These are phyloP conservation scores for Candida sp. DNA, from an alignment of 1,139 yeast genomes.

Conservation along the genomic window DNA sequence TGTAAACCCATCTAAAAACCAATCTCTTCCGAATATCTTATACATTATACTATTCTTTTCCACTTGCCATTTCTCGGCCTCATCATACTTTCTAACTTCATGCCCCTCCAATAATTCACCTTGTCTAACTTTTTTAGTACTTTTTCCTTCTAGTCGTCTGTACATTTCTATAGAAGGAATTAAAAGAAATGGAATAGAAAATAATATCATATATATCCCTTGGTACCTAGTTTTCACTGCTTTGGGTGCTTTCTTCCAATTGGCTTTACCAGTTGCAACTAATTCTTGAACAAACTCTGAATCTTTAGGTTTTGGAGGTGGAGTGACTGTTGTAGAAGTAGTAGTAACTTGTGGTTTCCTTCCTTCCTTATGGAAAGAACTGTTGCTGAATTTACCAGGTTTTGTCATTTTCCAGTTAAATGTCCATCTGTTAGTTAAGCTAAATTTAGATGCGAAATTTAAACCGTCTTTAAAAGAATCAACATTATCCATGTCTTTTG, in stretches of 20 bases:
- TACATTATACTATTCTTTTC: slow-evolving; percentile 38
- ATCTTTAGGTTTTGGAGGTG: slow-evolving; percentile 16
- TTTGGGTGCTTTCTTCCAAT: slow-evolving; percentile 46
- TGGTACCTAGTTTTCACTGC: slow-evolving; percentile 36
- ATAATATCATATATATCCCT: slow-evolving; percentile 36
- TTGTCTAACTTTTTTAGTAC: slow-evolving; percentile 39
- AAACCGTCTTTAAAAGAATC: neutral
- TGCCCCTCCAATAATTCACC: slow-evolving; percentile 38
- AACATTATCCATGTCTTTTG: neutral
- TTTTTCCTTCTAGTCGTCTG: slow-evolving; percentile 38
- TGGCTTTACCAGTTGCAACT: slow-evolving; percentile 38
- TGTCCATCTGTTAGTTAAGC: too few species aligned
- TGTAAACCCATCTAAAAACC: slow-evolving; percentile 45
- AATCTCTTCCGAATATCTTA: slow-evolving; percentile 40
- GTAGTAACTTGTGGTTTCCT: slow-evolving; percentile 7
- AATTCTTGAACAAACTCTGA: slow-evolving; percentile 34
- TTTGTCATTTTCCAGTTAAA: neutral
- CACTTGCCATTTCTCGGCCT: slow-evolving; percentile 38
- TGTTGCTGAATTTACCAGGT: slow-evolving; percentile 1
- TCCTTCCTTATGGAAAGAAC: slow-evolving; percentile 30
- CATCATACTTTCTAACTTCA: slow-evolving; percentile 32
- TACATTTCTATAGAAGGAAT: slow-evolving; percentile 36
- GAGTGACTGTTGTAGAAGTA: slow-evolving; percentile 5
- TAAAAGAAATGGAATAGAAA: slow-evolving; percentile 36
- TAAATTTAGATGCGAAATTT: neutral